These are phyloP conservation scores for Parastagonospora nodorum DNA, from an alignment of 2,329 filamentous ascomycete species.

Conservation along the genomic window DNA sequence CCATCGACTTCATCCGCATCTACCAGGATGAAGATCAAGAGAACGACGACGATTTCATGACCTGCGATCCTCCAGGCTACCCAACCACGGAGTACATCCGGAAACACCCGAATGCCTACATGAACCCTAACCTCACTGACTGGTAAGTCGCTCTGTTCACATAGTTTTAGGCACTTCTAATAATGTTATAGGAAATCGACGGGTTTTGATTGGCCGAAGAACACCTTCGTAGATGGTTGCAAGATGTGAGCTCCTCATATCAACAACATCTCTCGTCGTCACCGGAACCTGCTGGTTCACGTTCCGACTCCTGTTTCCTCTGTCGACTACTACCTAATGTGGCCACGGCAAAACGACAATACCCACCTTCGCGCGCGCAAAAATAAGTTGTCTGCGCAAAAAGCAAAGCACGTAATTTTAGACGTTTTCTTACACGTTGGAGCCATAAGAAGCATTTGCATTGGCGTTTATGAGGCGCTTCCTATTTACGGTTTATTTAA, in stretches of 20 bases:
- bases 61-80: conserved; percentile 71
- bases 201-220: conserved; percentile 64
- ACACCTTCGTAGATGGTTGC: conserved; percentile 65
- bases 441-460: conserved; percentile 26
- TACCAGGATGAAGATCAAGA: conserved; percentile 66
- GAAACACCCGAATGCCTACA: conserved; percentile 64
- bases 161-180: conserved; percentile 9
- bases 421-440: conserved; percentile 23
- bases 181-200: conserved; percentile 49
- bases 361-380: conserved; percentile 14
- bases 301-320: conserved; percentile 20
- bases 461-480: conserved; percentile 26
- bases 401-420: conserved; percentile 35
- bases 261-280: conserved; percentile 7
- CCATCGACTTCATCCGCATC: conserved; percentile 72
- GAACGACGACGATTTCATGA: conserved; percentile 52
- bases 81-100: conserved; percentile 71
- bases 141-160: conserved; percentile 55
- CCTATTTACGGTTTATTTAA: conserved; percentile 19
- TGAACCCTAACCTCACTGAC: conserved; percentile 66
- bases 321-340: conserved; percentile 31
- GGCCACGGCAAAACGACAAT: conserved; percentile 36
- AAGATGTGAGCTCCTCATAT: conserved; percentile 18
- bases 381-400: conserved; percentile 22
- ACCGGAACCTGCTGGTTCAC: conserved; percentile 21